Evolutionary conservation across 768 basidiomycete genomes (phyloP).

Genomic region (Coprinellus aureogranulatus): DNA sequence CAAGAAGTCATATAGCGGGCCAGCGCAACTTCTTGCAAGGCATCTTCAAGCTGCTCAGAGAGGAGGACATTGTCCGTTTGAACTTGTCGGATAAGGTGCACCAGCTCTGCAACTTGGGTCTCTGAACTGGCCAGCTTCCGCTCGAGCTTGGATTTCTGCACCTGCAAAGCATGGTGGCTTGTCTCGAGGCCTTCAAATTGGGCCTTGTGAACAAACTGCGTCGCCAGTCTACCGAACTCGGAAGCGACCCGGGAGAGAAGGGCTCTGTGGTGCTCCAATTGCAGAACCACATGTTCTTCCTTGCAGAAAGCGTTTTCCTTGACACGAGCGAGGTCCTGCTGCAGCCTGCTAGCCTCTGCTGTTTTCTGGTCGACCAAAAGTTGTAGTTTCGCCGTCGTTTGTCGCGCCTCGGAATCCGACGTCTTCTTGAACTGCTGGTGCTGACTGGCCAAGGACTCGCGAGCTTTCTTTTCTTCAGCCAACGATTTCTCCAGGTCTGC

Average conservation of each 20-base stretch:
- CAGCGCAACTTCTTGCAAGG: constrained; percentile 28
- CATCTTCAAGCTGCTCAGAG: constrained; percentile 28
- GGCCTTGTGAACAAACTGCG: constrained; percentile 35
- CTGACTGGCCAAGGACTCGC: constrained; percentile 45
- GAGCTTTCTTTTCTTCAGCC: constrained; percentile 47
- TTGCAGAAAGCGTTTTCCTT: constrained; percentile 31
- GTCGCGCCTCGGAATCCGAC: constrained; percentile 38
- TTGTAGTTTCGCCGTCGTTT: constrained; percentile 34
- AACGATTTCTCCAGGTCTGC: constrained; percentile 55
- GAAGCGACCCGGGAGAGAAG: constrained; percentile 47
- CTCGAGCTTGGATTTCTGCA: constrained; percentile 40
- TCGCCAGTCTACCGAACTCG: constrained; percentile 4
- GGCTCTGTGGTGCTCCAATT: constrained; percentile 48
- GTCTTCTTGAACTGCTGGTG: constrained; percentile 42
- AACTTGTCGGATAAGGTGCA: constrained; percentile 56
- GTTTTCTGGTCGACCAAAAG: constrained; percentile 33
- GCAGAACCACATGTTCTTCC: constrained; percentile 46
- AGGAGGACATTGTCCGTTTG: constrained; percentile 53
- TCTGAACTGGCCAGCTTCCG: constrained; percentile 70
- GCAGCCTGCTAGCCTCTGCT: constrained; percentile 34
- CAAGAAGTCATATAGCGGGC: constrained; percentile 18
- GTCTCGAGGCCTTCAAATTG: constrained; percentile 39
- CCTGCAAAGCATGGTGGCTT: constrained; percentile 35
- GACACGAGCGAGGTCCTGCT: constrained; percentile 27
- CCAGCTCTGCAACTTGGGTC: constrained; percentile 63